phyloP scores from a whole-genome alignment of 768 basidiomycete genomes.

The Pleurotus eryngii region DNA sequence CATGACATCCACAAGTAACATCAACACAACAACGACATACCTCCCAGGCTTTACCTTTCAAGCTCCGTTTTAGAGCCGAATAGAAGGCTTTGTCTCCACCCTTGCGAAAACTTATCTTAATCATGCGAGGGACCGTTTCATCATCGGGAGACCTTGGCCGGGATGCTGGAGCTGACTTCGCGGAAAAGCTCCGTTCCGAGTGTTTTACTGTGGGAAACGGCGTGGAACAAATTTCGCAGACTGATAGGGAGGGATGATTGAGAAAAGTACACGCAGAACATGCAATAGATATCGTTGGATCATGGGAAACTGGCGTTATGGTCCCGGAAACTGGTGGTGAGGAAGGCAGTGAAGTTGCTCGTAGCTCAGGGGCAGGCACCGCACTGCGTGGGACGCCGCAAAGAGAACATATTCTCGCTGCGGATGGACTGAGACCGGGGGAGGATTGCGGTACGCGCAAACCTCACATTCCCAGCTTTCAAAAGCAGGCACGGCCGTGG shows the following conservation, averaged over 20 bases:
- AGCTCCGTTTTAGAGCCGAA: slow-evolving; percentile 62
- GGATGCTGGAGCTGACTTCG: slow-evolving; percentile 65
- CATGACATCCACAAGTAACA: slow-evolving; percentile 1
- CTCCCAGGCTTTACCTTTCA: slow-evolving; percentile 78
- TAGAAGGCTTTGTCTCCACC: slow-evolving; percentile 89
- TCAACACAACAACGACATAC: slow-evolving; percentile 22
- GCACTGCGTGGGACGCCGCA: slow-evolving; percentile 74
- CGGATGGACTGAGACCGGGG: slow-evolving; percentile 67
- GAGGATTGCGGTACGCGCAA: slow-evolving; percentile 82
- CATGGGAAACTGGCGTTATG: slow-evolving; percentile 30
- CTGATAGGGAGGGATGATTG: slow-evolving; percentile 69
- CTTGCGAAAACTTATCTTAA: slow-evolving; percentile 87
- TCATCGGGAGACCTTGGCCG: slow-evolving; percentile 52
- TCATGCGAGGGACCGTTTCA: slow-evolving; percentile 37
- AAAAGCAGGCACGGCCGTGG: slow-evolving; percentile 26
- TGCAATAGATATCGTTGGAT: slow-evolving; percentile 41
- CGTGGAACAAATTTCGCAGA: slow-evolving; percentile 87
- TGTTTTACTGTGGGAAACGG: slow-evolving; percentile 42
- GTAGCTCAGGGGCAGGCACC: slow-evolving; percentile 25
- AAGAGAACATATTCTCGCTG: slow-evolving; percentile 67
- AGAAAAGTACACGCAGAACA: slow-evolving; percentile 92
- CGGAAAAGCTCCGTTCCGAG: slow-evolving; percentile 16
- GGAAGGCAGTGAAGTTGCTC: slow-evolving; percentile 35
- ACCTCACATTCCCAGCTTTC: slow-evolving; percentile 83
- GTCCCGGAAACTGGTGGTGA: slow-evolving; percentile 33